Conservation (phyloP, 495 filamentous ascomycete genomes). For the Penicillium cataractarum region DNA sequence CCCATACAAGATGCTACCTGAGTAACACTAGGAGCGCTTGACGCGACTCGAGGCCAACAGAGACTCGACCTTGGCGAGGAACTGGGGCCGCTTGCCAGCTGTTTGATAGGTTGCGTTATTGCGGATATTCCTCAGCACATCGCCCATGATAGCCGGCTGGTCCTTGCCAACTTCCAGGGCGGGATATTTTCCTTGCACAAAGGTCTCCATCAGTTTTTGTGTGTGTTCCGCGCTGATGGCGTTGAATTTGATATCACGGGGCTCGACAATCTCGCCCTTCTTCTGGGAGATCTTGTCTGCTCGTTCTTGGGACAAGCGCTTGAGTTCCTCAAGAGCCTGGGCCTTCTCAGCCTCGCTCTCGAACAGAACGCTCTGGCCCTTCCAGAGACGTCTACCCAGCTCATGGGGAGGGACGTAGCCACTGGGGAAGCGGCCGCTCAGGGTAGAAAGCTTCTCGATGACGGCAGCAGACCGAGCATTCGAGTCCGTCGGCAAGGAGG, state of each 20-base stretch:
- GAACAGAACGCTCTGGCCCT: slow-evolving; percentile 48
- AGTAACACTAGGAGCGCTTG: slow-evolving; percentile 32
- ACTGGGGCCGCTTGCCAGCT: slow-evolving; percentile 42
- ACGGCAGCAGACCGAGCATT: slow-evolving; percentile 38
- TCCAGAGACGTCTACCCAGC: slow-evolving; percentile 44
- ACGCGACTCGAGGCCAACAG: slow-evolving; percentile 38
- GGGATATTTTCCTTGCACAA: slow-evolving; percentile 63
- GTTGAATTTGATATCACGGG: slow-evolving; percentile 38
- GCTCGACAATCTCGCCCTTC: slow-evolving; percentile 44
- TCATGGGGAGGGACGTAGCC: slow-evolving; percentile 46
- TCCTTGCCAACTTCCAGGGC: slow-evolving; percentile 19
- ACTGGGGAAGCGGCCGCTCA: slow-evolving; percentile 42
- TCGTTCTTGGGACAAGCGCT: slow-evolving; percentile 39
- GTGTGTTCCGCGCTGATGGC: slow-evolving; percentile 60
- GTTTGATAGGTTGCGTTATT: slow-evolving; percentile 52
- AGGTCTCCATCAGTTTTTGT: slow-evolving; percentile 66
- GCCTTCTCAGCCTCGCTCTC: slow-evolving; percentile 42
- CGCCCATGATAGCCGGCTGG: slow-evolving; percentile 36
- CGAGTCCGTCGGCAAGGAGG: slow-evolving; percentile 40
- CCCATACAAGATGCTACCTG: background rate
- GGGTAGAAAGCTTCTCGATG: slow-evolving; percentile 39
- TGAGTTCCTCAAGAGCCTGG: slow-evolving; percentile 40
- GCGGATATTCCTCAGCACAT: slow-evolving; percentile 42
- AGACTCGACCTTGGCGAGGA: slow-evolving; percentile 49
- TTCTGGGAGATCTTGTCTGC: slow-evolving; percentile 48